Conservation (phyloP, 176 grass and related monocot species). For the Triticum timopheevii region DNA sequence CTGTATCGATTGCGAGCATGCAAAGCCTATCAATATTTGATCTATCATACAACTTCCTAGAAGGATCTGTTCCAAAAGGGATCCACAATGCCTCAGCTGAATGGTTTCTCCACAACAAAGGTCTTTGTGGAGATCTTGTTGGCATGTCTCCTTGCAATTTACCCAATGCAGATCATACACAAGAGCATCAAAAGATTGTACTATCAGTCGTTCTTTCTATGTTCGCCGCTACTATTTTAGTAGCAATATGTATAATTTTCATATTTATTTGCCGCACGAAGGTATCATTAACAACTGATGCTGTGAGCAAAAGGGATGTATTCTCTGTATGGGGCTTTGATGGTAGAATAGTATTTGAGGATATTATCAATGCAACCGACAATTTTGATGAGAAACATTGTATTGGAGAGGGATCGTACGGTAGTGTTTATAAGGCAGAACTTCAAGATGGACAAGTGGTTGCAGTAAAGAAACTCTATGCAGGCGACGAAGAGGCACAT, state of each 20-base stretch:
- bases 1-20: not conserved
- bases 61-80: not conserved
- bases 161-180: too few relatives aligned
- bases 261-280: not conserved
- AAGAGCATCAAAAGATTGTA: not conserved
- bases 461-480: slow-evolving; percentile 22
- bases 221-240: not conserved
- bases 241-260: not conserved
- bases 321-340: slow-evolving; percentile 29
- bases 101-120: slow-evolving; percentile 23
- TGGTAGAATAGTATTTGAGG: slow-evolving; percentile 23
- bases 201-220: not conserved
- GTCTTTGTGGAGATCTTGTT: not conserved
- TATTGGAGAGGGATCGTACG: slow-evolving; percentile 20
- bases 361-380: slow-evolving; percentile 22
- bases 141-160: too few relatives aligned
- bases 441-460: slow-evolving; percentile 1
- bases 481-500: not conserved
- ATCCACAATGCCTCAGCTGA: not conserved
- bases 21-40: not conserved
- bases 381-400: slow-evolving; percentile 20
- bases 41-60: too few relatives aligned
- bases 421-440: not conserved
- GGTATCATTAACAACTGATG: not conserved
- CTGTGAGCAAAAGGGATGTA: not conserved